Evolutionary conservation across 768 basidiomycete species (phyloP).

Genomic region (Dendrothele bispora): DNA sequence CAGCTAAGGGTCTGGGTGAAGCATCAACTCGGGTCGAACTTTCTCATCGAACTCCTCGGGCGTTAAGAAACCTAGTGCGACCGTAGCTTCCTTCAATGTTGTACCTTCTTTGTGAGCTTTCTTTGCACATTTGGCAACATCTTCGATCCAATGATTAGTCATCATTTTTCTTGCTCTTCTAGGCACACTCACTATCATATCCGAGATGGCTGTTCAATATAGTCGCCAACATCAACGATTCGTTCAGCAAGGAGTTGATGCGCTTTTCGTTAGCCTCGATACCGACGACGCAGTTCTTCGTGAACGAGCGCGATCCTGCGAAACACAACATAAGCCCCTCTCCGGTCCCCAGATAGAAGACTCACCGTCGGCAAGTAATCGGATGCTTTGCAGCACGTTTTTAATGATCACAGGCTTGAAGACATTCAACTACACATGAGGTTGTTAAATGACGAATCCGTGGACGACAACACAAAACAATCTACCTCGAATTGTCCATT

Average conservation of each 20-base stretch:
- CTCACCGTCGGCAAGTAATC: conserved; percentile 87
- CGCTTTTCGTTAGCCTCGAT: conserved; percentile 96
- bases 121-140: conserved; percentile 98
- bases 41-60: conserved; percentile 93
- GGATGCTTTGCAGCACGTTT: conserved; percentile 95
- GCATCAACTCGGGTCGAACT: conserved; percentile 90
- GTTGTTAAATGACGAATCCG: conserved; percentile 1
- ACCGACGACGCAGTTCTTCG: conserved; percentile 94
- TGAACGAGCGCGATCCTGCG: conserved; percentile 86
- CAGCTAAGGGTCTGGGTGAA: conserved; percentile 56
- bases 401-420: conserved; percentile 99
- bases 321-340: neutral
- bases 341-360: neutral
- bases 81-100: conserved; percentile 93
- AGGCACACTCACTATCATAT: conserved; percentile 81
- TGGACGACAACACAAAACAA: conserved; percentile 2
- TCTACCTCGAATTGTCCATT: conserved; percentile 96
- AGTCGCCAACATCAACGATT: conserved; percentile 97
- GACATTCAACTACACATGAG: conserved; percentile 75
- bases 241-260: conserved; percentile 85
- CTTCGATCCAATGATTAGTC: conserved; percentile 35
- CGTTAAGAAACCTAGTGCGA: conserved; percentile 81
- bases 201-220: conserved; percentile 95
- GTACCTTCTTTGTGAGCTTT: conserved; percentile 99
- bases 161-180: neutral